These are phyloP conservation scores for Nicotiana benthamiana DNA, from an alignment of 257 asterid genomes.

Conservation along the genomic window DNA sequence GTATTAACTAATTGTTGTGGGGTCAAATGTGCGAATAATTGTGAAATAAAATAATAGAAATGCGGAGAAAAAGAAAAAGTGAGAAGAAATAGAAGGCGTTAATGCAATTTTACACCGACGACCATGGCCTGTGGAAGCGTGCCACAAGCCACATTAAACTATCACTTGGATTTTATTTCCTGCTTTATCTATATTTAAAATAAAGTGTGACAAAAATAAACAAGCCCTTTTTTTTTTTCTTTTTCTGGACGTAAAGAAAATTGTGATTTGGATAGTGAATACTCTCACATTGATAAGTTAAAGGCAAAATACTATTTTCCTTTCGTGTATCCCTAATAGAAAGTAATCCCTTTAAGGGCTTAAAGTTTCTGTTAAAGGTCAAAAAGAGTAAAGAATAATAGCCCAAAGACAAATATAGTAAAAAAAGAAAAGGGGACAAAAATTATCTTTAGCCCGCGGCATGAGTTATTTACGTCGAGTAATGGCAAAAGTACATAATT, in stretches of 20 bases:
- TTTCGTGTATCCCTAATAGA: background rate
- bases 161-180: background rate
- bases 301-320: no score
- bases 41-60: background rate
- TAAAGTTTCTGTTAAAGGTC: no score
- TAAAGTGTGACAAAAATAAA: background rate
- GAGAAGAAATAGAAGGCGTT: background rate
- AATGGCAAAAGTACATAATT: no score
- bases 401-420: no score
- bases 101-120: background rate
- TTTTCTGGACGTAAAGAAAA: no score
- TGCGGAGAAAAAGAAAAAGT: background rate
- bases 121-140: background rate
- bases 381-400: background rate
- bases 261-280: no score
- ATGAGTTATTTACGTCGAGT: fast-evolving
- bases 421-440: no score
- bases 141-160: background rate
- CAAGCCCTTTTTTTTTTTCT: background rate
- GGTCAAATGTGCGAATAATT: background rate
- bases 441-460: no score
- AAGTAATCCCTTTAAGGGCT: background rate
- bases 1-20: background rate
- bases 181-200: background rate
- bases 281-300: no score